Conservation (phyloP, 306 rosid genomes). For the Adenanthera pavonina region DNA sequence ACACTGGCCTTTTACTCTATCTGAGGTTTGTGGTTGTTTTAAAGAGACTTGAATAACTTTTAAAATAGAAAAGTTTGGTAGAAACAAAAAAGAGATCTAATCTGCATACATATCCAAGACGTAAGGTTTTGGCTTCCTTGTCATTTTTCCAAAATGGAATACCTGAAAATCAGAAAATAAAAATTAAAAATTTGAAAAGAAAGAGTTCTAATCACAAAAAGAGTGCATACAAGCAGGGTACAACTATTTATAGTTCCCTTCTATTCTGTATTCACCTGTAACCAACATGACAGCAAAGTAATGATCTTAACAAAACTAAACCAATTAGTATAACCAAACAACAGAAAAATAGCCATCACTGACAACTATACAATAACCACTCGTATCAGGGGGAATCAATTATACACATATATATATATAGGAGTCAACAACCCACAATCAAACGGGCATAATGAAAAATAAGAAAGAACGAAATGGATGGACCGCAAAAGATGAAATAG, state of each 20-base stretch:
- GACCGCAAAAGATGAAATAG: slow-evolving; percentile 37
- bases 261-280: too few species aligned
- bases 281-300: too few species aligned
- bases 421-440: too few species aligned
- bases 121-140: slow-evolving; percentile 74
- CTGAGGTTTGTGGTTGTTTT: slow-evolving; percentile 5
- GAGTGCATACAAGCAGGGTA: neutral
- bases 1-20: slow-evolving; percentile 22
- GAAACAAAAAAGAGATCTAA: neutral
- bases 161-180: slow-evolving; percentile 56
- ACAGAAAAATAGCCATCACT: too few species aligned
- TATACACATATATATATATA: too few species aligned
- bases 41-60: neutral
- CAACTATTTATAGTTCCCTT: too few species aligned
- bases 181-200: slow-evolving; percentile 6
- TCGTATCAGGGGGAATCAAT: too few species aligned
- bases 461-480: neutral
- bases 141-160: slow-evolving; percentile 71
- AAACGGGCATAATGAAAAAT: slow-evolving; percentile 28
- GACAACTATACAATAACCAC: too few species aligned
- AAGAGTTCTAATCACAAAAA: neutral
- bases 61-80: slow-evolving; percentile 16
- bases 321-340: too few species aligned
- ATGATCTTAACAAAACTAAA: too few species aligned
- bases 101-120: slow-evolving; percentile 75